A percentile compares a stretch with the other conserved stretches of the same genome.
phyloP scores from a whole-genome alignment of 169 alveolate genomes.

The Cryptosporidium andersoni region DNA sequence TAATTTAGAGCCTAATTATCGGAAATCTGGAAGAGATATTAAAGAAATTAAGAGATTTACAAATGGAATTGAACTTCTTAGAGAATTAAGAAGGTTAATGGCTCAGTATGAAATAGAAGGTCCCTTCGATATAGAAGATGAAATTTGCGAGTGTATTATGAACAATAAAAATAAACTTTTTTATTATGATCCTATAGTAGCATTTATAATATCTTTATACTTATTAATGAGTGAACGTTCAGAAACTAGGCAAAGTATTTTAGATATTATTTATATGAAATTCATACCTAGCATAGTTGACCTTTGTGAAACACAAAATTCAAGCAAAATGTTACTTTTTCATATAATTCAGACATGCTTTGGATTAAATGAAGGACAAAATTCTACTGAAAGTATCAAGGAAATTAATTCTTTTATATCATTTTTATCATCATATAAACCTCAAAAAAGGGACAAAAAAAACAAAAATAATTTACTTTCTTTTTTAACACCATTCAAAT shows the following conservation, averaged over 20 bases:
- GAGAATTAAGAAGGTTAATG: conserved; percentile 7
- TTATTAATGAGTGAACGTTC: conserved; percentile 45
- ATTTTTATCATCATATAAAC: conserved; percentile 19
- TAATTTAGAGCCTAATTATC: not conserved
- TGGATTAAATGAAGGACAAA: not conserved
- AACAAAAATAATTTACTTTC: not conserved
- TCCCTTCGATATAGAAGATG: conserved; percentile 36
- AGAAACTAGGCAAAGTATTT: conserved; percentile 40
- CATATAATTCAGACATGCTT: conserved; percentile 45
- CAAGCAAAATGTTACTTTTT: conserved; percentile 50
- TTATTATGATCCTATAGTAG: conserved; percentile 52
- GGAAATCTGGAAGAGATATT: not conserved
- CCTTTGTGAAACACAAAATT: conserved; percentile 9
- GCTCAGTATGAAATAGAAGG: not conserved
- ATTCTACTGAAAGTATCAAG: conserved; percentile 13
- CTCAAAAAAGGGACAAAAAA: conserved; percentile 2
- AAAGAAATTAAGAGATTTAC: not conserved
- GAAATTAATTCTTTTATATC: conserved; percentile 61
- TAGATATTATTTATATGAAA: conserved; percentile 19
- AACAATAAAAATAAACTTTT: conserved; percentile 36
- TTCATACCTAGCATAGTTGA: conserved; percentile 36
- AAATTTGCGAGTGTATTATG: not conserved
- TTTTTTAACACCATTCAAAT: conserved; percentile 23
- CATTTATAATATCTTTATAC: conserved; percentile 24
- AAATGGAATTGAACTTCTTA: conserved; percentile 18